A percentile compares a stretch with the other conserved stretches of the same genome.
Evolutionary conservation across 2,329 filamentous ascomycete species (phyloP).

Genomic region (Huntiella bhutanensis): DNA sequence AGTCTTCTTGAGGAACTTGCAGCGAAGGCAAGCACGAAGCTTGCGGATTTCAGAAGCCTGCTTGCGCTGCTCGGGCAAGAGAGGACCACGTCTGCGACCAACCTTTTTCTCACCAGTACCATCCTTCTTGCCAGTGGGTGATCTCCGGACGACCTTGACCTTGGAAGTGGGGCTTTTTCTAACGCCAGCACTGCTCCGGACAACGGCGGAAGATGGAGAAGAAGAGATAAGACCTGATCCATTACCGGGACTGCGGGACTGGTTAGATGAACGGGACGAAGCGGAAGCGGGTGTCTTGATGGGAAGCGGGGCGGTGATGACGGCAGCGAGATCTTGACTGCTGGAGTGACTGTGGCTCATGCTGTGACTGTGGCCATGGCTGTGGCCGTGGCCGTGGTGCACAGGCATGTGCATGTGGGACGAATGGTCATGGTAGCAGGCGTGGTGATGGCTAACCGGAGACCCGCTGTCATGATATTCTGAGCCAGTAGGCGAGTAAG

Average conservation of each 20-base stretch:
- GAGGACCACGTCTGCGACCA: slow-evolving; percentile 71
- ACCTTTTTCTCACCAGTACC: slow-evolving; percentile 71
- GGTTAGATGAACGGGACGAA: slow-evolving; percentile 31
- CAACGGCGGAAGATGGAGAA: slow-evolving; percentile 39
- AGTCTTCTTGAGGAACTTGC: slow-evolving; percentile 98
- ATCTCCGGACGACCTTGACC: slow-evolving; percentile 58
- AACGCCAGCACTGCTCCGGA: slow-evolving; percentile 47
- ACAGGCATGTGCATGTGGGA: slow-evolving; percentile 25
- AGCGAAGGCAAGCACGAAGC: slow-evolving; percentile 77
- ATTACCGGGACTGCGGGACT: slow-evolving; percentile 37
- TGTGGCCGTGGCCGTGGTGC: slow-evolving; percentile 35
- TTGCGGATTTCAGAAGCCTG: slow-evolving; percentile 95
- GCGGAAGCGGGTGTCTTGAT: slow-evolving; percentile 33
- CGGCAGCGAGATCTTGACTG: slow-evolving; percentile 36
- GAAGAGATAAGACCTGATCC: slow-evolving; percentile 34
- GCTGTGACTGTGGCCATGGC: slow-evolving; percentile 35
- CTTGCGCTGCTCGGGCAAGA: slow-evolving; percentile 84
- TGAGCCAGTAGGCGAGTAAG: slow-evolving; percentile 47
- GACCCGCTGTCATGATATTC: slow-evolving; percentile 42
- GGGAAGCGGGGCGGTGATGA: slow-evolving; percentile 43
- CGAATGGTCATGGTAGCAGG: slow-evolving; percentile 40
- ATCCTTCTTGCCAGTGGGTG: slow-evolving; percentile 60
- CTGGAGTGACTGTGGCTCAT: slow-evolving; percentile 22
- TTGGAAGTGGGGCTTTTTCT: slow-evolving; percentile 67
- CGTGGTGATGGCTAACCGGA: slow-evolving; percentile 29